Conservation (phyloP, 352 stramenopile genomes). For the Phytophthora macrochlamydospora region DNA sequence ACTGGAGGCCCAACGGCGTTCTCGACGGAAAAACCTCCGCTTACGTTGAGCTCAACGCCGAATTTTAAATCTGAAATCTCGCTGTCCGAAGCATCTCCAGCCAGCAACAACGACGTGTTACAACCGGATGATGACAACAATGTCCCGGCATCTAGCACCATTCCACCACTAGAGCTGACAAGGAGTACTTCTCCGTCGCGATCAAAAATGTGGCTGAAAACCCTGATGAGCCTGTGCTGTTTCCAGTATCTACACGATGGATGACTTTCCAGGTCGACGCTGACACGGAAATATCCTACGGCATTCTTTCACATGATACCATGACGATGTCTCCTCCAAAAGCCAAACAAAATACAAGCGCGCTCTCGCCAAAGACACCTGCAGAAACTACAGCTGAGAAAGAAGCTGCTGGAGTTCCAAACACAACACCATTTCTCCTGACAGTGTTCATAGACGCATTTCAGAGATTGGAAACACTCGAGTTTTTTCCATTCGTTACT, state of each 20-base stretch:
- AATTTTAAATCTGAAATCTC: constrained; percentile 21
- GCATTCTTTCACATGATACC: constrained; percentile 48
- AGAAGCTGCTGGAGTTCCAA: constrained; percentile 1
- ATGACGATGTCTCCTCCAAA: constrained; percentile 13
- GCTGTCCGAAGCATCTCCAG: constrained; percentile 14
- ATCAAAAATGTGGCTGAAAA: constrained; percentile 12
- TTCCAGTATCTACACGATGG: constrained; percentile 46
- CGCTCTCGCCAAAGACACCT: constrained; percentile 4
- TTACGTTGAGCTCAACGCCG: constrained; percentile 27
- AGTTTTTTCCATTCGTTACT: constrained; percentile 67
- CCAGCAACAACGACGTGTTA: constrained; percentile 24
- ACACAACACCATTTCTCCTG: constrained; percentile 46
- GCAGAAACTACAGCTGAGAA: constrained; percentile 20
- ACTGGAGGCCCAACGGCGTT: constrained; percentile 37
- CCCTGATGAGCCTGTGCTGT: constrained; percentile 33
- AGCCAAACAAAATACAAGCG: background rate
- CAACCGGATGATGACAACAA: constrained; percentile 8
- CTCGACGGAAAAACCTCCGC: constrained; percentile 19
- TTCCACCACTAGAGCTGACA: constrained; percentile 18
- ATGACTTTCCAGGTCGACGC: constrained; percentile 48
- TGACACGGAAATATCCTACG: constrained; percentile 52
- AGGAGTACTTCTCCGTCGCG: constrained; percentile 10
- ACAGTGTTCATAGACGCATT: constrained; percentile 75
- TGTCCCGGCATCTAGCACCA: background rate
- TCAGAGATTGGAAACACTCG: constrained; percentile 63